Evolutionary conservation across 2,329 filamentous ascomycete genomes (phyloP).

Genomic region (Macroventuria anomochaeta): DNA sequence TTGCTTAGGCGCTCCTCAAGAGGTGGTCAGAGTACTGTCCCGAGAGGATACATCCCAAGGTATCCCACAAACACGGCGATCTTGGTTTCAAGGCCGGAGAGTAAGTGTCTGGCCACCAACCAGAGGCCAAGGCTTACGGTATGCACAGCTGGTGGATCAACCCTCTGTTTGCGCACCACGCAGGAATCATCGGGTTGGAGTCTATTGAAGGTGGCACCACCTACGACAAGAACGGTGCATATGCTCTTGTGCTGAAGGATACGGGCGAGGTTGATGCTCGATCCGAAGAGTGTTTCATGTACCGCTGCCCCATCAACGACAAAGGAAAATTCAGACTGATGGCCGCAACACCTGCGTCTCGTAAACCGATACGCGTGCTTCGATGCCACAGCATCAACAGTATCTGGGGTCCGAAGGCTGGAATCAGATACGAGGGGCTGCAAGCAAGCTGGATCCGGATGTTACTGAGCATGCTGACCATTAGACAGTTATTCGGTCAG

Average conservation of each 20-base stretch:
- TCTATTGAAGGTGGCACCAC: constrained; percentile 53
- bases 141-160: constrained; percentile 59
- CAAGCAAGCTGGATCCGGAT: constrained; percentile 34
- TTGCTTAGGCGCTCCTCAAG: constrained; percentile 40
- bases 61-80: constrained; percentile 48
- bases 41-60: constrained; percentile 34
- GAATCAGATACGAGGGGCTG: constrained; percentile 58
- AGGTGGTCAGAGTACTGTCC: constrained; percentile 44
- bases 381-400: constrained; percentile 54
- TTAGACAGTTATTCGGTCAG: constrained; percentile 33
- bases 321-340: constrained; percentile 55
- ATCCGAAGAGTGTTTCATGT: constrained; percentile 49
- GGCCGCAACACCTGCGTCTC: constrained; percentile 48
- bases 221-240: constrained; percentile 52
- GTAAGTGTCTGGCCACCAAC: constrained; percentile 39
- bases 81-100: constrained; percentile 56
- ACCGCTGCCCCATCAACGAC: constrained; percentile 50
- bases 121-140: neutral
- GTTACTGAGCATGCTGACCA: neutral
- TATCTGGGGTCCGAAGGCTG: constrained; percentile 55
- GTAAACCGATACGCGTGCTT: constrained; percentile 53
- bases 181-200: constrained; percentile 55
- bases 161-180: constrained; percentile 54
- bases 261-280: constrained; percentile 48
- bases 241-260: constrained; percentile 54